These are phyloP conservation scores for Stromatinia cepivora DNA, from an alignment of 2,329 filamentous ascomycete species.

Conservation along the genomic window DNA sequence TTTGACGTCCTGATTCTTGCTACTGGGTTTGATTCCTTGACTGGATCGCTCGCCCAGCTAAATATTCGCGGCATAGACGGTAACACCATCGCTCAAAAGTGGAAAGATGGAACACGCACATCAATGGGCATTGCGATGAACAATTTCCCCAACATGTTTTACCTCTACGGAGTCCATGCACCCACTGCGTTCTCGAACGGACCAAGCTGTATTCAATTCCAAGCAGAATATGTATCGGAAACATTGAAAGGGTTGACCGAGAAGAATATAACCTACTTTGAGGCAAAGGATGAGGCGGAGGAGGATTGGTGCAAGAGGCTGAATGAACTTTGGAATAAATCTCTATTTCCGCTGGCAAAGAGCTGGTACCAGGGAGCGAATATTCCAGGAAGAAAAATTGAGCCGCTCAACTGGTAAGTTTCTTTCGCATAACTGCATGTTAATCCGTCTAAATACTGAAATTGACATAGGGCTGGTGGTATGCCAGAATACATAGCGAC, in stretches of 20 bases:
- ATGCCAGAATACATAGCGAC: constrained; percentile 19
- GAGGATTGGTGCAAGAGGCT: constrained; percentile 41
- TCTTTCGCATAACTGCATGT: background rate
- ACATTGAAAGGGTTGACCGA: constrained; percentile 40
- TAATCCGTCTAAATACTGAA: background rate
- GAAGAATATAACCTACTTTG: constrained; percentile 40
- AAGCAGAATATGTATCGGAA: constrained; percentile 45
- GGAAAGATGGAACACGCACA: constrained; percentile 40
- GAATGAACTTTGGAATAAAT: constrained; percentile 37
- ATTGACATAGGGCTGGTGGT: constrained; percentile 13
- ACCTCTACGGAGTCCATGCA: constrained; percentile 46
- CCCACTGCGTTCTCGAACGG: constrained; percentile 46
- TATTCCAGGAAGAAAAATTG: constrained; percentile 45
- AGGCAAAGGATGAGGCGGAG: constrained; percentile 40
- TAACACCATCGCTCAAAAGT: constrained; percentile 39
- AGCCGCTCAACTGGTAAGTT: constrained; percentile 41
- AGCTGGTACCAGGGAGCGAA: constrained; percentile 47
- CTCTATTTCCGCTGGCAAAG: constrained; percentile 41
- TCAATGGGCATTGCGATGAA: constrained; percentile 46
- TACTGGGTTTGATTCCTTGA: constrained; percentile 44
- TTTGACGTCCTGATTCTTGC: constrained; percentile 42
- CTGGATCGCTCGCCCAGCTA: constrained; percentile 41
- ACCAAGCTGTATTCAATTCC: constrained; percentile 45
- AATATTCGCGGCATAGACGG: constrained; percentile 40
- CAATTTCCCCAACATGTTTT: constrained; percentile 52